Conservation (phyloP, 495 filamentous ascomycete genomes). For the Lophiotrema nucula region DNA sequence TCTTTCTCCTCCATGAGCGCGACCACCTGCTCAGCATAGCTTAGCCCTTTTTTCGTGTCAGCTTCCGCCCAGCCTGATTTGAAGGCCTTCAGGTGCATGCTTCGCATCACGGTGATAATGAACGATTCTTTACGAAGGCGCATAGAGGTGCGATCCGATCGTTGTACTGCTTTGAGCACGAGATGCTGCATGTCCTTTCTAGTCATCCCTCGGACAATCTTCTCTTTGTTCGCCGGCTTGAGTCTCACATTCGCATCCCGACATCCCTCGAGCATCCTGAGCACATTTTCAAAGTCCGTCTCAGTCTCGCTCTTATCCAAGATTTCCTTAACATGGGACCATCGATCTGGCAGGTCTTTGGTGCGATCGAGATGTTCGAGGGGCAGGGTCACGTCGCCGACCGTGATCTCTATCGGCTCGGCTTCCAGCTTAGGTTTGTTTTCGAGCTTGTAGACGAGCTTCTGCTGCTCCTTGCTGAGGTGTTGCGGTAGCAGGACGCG, state of each 20-base stretch:
- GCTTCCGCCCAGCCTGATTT: constrained; percentile 30
- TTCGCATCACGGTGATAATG: constrained; percentile 31
- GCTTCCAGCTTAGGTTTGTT: constrained; percentile 30
- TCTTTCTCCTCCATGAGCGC: constrained; percentile 37
- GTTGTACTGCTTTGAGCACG: constrained; percentile 36
- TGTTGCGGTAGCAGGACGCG: constrained; percentile 42
- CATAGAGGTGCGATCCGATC: constrained; percentile 36
- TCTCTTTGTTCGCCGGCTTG: constrained; percentile 24
- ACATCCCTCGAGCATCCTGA: constrained; percentile 38
- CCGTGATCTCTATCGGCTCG: constrained; percentile 38
- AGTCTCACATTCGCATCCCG: constrained; percentile 21
- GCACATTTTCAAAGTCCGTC: constrained; percentile 41
- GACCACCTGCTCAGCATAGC: constrained; percentile 37
- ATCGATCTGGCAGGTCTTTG: constrained; percentile 37
- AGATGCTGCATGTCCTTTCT: constrained; percentile 32
- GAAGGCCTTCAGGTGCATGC: constrained; percentile 30
- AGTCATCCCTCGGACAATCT: constrained; percentile 35
- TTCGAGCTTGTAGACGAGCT: constrained; percentile 38
- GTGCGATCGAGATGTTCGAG: constrained; percentile 39
- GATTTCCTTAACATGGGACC: constrained; percentile 21
- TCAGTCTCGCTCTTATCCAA: constrained; percentile 31
- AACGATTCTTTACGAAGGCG: constrained; percentile 25
- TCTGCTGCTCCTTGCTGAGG: constrained; percentile 36
- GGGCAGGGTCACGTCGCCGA: constrained; percentile 41
- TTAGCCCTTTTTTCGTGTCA: constrained; percentile 34